These are phyloP conservation scores for Aspergillus japonicus DNA, from an alignment of 2,329 filamentous ascomycete species.

Conservation along the genomic window DNA sequence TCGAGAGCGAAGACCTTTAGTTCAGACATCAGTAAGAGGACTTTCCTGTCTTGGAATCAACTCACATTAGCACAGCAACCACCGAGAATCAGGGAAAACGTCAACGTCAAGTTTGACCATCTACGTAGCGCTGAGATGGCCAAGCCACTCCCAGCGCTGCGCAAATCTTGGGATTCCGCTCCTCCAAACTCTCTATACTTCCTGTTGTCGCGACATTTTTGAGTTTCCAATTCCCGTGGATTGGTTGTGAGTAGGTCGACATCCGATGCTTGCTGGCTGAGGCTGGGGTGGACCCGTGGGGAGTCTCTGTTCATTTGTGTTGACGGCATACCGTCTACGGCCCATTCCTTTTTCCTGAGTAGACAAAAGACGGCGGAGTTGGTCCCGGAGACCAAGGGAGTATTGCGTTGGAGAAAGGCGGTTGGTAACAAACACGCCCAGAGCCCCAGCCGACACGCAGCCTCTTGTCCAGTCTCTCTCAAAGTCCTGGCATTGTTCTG, in stretches of 20 bases:
- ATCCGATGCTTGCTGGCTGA: not conserved
- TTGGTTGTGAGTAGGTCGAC: not conserved
- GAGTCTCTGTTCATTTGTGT: not conserved
- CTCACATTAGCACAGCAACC: constrained; percentile 91
- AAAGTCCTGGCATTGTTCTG: too few species aligned
- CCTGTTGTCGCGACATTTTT: not conserved
- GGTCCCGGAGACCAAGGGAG: too few species aligned
- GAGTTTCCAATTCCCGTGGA: not conserved
- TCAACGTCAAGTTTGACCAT: constrained; percentile 64
- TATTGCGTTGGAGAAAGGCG: too few species aligned
- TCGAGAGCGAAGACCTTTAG: constrained; percentile 88
- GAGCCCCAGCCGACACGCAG: too few species aligned
- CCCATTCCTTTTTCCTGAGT: too few species aligned
- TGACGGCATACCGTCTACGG: too few species aligned
- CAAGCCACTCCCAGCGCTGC: constrained; percentile 29
- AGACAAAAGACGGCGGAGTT: too few species aligned
- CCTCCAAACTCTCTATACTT: not conserved
- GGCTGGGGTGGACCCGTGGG: not conserved
- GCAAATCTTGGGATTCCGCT: constrained; percentile 1
- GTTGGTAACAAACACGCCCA: too few species aligned
- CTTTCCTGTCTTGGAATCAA: constrained; percentile 16
- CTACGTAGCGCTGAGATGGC: constrained; percentile 49
- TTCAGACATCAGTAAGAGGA: constrained; percentile 22
- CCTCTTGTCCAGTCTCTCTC: too few species aligned
- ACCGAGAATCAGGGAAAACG: constrained; percentile 86